Evolutionary conservation across 306 rosid genomes (phyloP).

Genomic region (Potentilla sterilis): DNA sequence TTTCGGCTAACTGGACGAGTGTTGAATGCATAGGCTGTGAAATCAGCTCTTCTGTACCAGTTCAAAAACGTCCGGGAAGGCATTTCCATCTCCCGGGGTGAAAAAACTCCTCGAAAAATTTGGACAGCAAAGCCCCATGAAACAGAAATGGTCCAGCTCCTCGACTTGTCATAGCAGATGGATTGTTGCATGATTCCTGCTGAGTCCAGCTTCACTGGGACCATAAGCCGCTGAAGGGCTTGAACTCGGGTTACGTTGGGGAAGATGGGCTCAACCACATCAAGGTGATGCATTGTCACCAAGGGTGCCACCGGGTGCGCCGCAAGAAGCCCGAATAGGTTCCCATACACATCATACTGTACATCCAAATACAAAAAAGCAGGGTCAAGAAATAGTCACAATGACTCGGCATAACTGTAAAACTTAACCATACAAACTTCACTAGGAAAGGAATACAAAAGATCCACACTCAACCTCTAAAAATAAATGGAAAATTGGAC

Average conservation of each 20-base stretch:
- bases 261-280: conserved; percentile 93
- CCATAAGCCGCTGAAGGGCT: conserved; percentile 63
- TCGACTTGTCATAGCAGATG: conserved; percentile 68
- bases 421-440: background rate
- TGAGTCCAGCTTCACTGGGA: conserved; percentile 76
- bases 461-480: background rate
- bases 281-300: conserved; percentile 93
- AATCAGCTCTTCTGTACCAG: conserved; percentile 91
- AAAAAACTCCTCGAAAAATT: conserved; percentile 73
- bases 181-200: conserved; percentile 93
- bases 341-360: conserved; percentile 96
- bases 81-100: conserved; percentile 91
- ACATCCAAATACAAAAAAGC: background rate
- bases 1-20: conserved; percentile 87
- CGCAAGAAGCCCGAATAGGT: conserved; percentile 88
- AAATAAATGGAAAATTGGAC: background rate
- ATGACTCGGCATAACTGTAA: background rate
- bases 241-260: conserved; percentile 64
- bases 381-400: conserved; percentile 6
- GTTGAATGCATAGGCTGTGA: conserved; percentile 94
- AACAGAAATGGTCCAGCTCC: conserved; percentile 76
- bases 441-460: background rate
- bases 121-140: conserved; percentile 97
- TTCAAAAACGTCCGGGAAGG: conserved; percentile 91
- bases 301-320: conserved; percentile 93